Conservation (phyloP, 1,139 yeast species). For the Kodamaea alishanica region DNA sequence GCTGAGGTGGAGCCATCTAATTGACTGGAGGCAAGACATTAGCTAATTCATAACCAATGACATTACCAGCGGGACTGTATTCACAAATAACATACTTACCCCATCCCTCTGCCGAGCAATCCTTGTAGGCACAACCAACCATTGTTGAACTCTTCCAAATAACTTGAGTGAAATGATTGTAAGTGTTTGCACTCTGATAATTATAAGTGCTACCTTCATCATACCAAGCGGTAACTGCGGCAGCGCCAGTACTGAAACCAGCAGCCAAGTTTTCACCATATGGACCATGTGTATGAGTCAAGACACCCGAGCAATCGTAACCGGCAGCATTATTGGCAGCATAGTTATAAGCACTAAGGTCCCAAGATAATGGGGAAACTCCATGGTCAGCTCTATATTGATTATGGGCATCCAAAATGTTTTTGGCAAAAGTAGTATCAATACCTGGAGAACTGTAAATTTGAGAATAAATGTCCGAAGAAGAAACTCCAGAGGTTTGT, state of each 20-base stretch:
- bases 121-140: conserved; percentile 71
- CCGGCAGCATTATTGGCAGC: conserved; percentile 23
- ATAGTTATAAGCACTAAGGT: conserved; percentile 18
- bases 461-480: conserved; percentile 10
- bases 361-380: conserved; percentile 22
- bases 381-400: conserved; percentile 21
- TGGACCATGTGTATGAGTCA: conserved; percentile 24
- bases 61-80: conserved; percentile 24
- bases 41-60: conserved; percentile 15
- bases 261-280: conserved; percentile 28
- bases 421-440: conserved; percentile 18
- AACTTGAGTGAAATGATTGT: conserved; percentile 83
- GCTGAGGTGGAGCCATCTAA: not conserved
- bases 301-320: conserved; percentile 24
- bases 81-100: conserved; percentile 23
- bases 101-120: conserved; percentile 30
- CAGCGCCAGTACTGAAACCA: conserved; percentile 19
- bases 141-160: conserved; percentile 71
- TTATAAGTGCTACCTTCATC: conserved; percentile 20
- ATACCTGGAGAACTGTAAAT: conserved; percentile 12
- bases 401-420: conserved; percentile 23
- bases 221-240: conserved; percentile 25
- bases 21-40: conserved; percentile 15
- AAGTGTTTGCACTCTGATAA: conserved; percentile 21
- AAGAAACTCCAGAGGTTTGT: conserved; percentile 3